Evolutionary conservation across 1,284 basidiomycete genomes (phyloP), one percentile per base, ranked within the genome.

Genomic region (Erythrobasidium hasegawianum): DNA sequence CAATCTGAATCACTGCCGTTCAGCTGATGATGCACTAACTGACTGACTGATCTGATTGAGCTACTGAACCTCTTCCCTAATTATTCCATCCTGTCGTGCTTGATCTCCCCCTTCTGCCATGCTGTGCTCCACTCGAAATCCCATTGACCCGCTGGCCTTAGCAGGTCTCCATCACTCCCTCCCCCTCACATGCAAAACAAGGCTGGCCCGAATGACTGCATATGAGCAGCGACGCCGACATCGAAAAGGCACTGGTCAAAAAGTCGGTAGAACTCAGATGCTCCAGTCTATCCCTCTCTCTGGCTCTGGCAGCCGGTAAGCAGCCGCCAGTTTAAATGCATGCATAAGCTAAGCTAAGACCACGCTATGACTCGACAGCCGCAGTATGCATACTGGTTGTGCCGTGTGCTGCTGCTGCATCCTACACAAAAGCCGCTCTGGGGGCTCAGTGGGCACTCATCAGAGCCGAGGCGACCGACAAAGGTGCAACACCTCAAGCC

Each of bases 381-480:
- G 61, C 61, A 22, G 26, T 56, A 33, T 27, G 22, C 45, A 14
- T 64, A 13, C 39, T 53, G 73, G 74, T 72, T 75, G 76, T 68
- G 75, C 75, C 76, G 62, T 24, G 11, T 29, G 40, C 54, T 7
- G 61, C 60, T 39, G 62, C 62, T 49, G 62, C 62, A 2, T 55
- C 50, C 29, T 65, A 57, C 38, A 38, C 45, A 13, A 57, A 58
- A 20, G 62, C 41, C n/a, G 41, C 55, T 29, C 39, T 57, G 27
- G 62, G 62, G 4, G 29, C 47, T 38, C n/a, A 47, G 33, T 58
- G 55, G 62, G 62, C 62, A 22, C 43, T 65, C 11, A 52, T 65
- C 29, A 16, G 33, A 52, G 62, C 62, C 7, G 39, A 49, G 18
- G 43, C n/a, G 43, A 49, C 62, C 26, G 38, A 57, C 1, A 49